A percentile compares a stretch with the other conserved stretches of the same genome.
phyloP scores from a whole-genome alignment of 768 basidiomycete genomes.

The Boletus reticuloceps region DNA sequence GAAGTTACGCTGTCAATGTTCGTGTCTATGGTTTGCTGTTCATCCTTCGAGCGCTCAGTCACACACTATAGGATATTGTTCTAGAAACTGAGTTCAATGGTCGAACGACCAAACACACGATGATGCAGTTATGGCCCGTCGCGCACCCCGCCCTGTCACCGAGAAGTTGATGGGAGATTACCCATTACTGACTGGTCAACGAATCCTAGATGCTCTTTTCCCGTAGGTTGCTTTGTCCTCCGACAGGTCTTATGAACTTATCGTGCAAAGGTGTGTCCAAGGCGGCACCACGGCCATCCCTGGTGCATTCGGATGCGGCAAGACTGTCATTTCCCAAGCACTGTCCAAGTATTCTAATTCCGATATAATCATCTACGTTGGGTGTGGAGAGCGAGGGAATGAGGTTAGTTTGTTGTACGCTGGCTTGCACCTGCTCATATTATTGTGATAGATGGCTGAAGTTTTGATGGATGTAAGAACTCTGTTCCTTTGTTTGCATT shows the following conservation, averaged over 20 bases:
- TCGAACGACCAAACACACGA: constrained; percentile 85
- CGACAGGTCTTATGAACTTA: not conserved
- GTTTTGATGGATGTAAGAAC: constrained; percentile 89
- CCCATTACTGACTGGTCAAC: constrained; percentile 93
- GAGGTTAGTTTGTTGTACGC: constrained; percentile 50
- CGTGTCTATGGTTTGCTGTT: constrained; percentile 24
- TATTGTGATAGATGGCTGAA: constrained; percentile 79
- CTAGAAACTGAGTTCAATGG: constrained; percentile 98
- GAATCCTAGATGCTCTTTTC: constrained; percentile 95
- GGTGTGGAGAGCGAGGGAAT: constrained; percentile 98
- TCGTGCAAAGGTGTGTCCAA: constrained; percentile 73
- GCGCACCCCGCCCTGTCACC: constrained; percentile 92
- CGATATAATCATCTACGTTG: constrained; percentile 98
- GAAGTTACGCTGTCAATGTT: constrained; percentile 89
- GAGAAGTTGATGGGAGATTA: constrained; percentile 93
- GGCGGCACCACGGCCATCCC: constrained; percentile 97
- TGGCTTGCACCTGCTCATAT: constrained; percentile 37
- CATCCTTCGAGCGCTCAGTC: not conserved
- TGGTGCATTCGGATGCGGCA: constrained; percentile 98
- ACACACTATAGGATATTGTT: constrained; percentile 71
- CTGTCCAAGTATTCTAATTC: constrained; percentile 99
- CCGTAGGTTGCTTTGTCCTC: constrained; percentile 53
- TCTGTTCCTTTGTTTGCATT: constrained; percentile 1
- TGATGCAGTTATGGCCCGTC: constrained; percentile 99
- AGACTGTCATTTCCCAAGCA: constrained; percentile 98